Evolutionary conservation across 1,139 yeast species (phyloP).

Genomic region (Kodamaea derodonti): DNA sequence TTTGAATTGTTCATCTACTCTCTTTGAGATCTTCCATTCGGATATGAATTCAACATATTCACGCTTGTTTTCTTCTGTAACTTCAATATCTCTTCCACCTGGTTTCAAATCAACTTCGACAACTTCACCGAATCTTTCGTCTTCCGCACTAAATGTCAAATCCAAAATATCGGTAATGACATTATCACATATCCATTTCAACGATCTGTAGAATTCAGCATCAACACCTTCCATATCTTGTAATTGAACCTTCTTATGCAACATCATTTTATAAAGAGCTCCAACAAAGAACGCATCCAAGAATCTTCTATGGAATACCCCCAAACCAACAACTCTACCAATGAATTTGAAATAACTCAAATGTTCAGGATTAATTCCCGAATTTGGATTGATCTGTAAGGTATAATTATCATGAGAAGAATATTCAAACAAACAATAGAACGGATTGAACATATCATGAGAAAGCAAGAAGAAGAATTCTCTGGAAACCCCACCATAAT

Average conservation of each 20-base stretch:
- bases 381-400: constrained; percentile 93
- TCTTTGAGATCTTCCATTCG: constrained; percentile 91
- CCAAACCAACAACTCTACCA: constrained; percentile 97
- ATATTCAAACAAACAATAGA: constrained; percentile 93
- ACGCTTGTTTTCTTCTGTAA: constrained; percentile 88
- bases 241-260: constrained; percentile 86
- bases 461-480: constrained; percentile 94
- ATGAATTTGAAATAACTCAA: constrained; percentile 95
- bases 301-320: constrained; percentile 97
- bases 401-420: constrained; percentile 98
- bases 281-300: constrained; percentile 98
- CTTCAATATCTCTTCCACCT: constrained; percentile 82
- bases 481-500: constrained; percentile 98
- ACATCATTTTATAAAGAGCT: constrained; percentile 96
- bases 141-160: constrained; percentile 90
- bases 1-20: constrained; percentile 93
- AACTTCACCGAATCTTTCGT: constrained; percentile 92
- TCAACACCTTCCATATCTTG: constrained; percentile 99
- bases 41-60: constrained; percentile 94
- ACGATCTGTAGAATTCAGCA: constrained; percentile 89
- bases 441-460: constrained; percentile 98
- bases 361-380: constrained; percentile 98
- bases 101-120: constrained; percentile 89
- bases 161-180: constrained; percentile 82
- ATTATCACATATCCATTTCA: constrained; percentile 94